Percentiles rank a stretch among this genome's conserved stretches.
Evolutionary conservation across 2,329 filamentous ascomycete species (phyloP).

Genomic region (Gaeumannomyces tritici): DNA sequence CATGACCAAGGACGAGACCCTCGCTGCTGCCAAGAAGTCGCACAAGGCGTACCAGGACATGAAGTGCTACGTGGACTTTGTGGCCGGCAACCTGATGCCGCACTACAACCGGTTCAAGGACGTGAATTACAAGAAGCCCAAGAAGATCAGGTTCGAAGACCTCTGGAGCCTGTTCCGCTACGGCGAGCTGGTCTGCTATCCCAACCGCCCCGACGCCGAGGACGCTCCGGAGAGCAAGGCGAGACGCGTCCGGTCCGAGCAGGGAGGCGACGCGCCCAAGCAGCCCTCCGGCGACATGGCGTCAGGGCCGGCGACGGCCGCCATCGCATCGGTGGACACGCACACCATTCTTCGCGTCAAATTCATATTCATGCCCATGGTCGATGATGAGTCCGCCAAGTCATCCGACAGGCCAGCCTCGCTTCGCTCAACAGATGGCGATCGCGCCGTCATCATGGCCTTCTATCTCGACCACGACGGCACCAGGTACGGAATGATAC

Average conservation of each 20-base stretch:
- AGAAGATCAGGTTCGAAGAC: conserved; percentile 21
- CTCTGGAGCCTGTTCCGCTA: conserved; percentile 29
- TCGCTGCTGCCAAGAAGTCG: background rate
- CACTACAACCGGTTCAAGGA: background rate
- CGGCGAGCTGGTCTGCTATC: conserved; percentile 29
- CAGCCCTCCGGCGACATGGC: no score
- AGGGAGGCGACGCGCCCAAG: no score
- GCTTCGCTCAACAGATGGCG: no score
- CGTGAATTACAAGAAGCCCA: background rate
- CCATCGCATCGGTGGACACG: no score
- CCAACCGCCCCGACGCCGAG: conserved; percentile 15
- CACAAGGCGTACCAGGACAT: background rate
- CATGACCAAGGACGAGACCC: background rate
- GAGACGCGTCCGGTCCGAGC: no score
- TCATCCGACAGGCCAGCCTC: no score
- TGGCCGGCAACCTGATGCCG: background rate
- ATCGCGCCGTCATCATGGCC: no score
- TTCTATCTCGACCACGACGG: conserved; percentile 34
- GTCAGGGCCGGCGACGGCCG: no score
- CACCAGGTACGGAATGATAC: conserved; percentile 24
- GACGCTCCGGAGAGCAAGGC: no score
- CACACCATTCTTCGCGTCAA: no score
- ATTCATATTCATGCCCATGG: no score
- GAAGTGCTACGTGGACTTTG: background rate
- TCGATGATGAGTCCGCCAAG: no score